Base-by-base conservation (phyloP, 768 basidiomycete species). In the Termitomyces sp. region DNA sequence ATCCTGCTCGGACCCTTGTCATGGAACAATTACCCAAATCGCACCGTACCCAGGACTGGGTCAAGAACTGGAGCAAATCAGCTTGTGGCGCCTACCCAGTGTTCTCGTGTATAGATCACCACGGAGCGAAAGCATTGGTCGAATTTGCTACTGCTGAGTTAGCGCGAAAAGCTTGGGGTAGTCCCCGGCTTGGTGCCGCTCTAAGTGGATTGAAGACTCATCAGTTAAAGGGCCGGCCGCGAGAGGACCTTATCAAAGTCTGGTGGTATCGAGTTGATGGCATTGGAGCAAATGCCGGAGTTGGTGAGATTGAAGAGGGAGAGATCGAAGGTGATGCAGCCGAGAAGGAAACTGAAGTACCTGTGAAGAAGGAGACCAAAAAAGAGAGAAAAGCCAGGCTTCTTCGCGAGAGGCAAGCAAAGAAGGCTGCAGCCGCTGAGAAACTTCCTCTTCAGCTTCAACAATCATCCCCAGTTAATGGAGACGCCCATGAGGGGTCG, bases 11-110 rank as follows among this genome's bases (percentile, higher is more conserved):
- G 15, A 82, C 83, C 1, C 69, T 86, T 31, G 80, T 86, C 27
- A 77, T 86, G 70, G 82, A 85, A 61, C 77, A 78, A 54, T 69
- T 86, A 6, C 84, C 83, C 1, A 82, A 81, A 59, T 66, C 73
- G 4, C 73, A 76, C 62, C 78, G 82, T 47, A 75, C 70, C 5
- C 63, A 62, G 4, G 72, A 74, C 24, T 83, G 75, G 63, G 69
- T 80, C 36, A 71, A 72, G 42, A 65, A 61, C 20, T 85, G 84
- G 81, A 71, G 73, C 56, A 73, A 71, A 56, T 63, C 64, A 45
- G 78, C 74, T 6, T 76, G 73, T 50, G 72, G 68, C 0, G 66
- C 70, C 18, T 60, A 66, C 24, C 79, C 81, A 8, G 69, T 75
- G 24, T 74, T 76, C 45, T 57, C 78, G 16, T 73, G 77, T 31